A percentile compares a stretch with the other conserved stretches of the same genome.
These are phyloP conservation scores for Oryza glaberrima DNA, from an alignment of 176 grass and related monocot genomes.

Conservation along the genomic window DNA sequence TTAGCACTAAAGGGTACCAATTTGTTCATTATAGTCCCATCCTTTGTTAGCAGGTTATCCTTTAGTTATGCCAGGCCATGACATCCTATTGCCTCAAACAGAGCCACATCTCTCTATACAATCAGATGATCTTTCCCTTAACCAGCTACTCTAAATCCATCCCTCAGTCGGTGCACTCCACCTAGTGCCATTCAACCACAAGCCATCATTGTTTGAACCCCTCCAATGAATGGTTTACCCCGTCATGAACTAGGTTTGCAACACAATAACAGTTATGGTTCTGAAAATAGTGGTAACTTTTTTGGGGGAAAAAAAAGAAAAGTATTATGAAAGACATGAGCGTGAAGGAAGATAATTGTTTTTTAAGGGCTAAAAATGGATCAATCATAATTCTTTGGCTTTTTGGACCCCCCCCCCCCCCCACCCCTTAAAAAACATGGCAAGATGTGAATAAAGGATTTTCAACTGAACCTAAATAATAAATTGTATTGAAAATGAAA, in stretches of 20 bases:
- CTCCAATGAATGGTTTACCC: too few species aligned
- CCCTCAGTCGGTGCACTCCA: not conserved
- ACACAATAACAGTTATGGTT: not conserved
- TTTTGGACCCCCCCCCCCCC: not conserved
- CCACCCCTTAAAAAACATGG: not conserved
- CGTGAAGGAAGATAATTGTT: not conserved
- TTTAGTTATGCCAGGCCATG: not conserved
- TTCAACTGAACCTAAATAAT: not conserved
- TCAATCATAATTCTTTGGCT: not conserved
- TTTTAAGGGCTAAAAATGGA: not conserved
- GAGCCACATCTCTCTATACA: not conserved
- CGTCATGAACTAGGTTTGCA: not conserved
- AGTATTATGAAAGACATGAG: not conserved
- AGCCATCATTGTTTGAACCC: not conserved
- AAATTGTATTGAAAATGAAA: constrained; percentile 20
- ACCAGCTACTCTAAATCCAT: not conserved
- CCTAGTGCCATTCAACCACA: not conserved
- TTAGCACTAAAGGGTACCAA: not conserved
- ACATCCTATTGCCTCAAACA: too few species aligned
- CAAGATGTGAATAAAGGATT: constrained; percentile 6
- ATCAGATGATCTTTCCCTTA: not conserved
- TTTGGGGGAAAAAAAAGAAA: not conserved
- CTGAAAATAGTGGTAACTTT: not conserved
- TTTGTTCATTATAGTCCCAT: not conserved
- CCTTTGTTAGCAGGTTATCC: not conserved